Percentiles rank a stretch among this genome's conserved stretches.
Conservation (phyloP, 768 basidiomycete species). For the Macrolepiota dolichaula region DNA sequence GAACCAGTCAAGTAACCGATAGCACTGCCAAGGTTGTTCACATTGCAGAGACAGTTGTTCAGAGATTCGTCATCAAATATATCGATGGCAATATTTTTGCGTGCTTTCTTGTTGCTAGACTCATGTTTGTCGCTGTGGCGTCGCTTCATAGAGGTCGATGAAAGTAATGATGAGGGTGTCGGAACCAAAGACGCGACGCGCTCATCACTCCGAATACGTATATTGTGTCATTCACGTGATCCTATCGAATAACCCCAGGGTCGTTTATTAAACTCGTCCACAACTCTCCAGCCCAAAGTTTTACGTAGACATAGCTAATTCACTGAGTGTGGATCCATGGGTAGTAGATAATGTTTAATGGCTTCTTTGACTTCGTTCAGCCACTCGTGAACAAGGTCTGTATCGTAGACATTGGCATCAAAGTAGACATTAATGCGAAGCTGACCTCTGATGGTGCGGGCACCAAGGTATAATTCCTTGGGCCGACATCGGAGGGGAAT, state of each 20-base stretch:
- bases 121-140: background rate
- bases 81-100: slow-evolving; percentile 3
- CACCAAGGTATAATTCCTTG: slow-evolving; percentile 45
- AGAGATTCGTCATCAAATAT: slow-evolving; percentile 4
- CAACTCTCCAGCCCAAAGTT: too few relatives aligned
- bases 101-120: background rate
- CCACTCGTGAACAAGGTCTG: slow-evolving; percentile 41
- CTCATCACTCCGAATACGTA: background rate
- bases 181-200: background rate
- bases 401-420: slow-evolving; percentile 46
- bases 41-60: slow-evolving; percentile 11
- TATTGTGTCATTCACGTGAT: too few relatives aligned
- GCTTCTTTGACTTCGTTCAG: slow-evolving; percentile 37
- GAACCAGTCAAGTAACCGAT: slow-evolving; percentile 5
- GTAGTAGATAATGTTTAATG: slow-evolving; percentile 27
- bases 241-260: too few relatives aligned
- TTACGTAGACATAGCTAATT: too few relatives aligned
- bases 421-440: slow-evolving; percentile 34
- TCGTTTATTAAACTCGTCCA: too few relatives aligned
- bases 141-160: slow-evolving; percentile 7
- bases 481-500: slow-evolving; percentile 39
- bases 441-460: slow-evolving; percentile 27
- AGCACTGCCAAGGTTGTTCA: background rate
- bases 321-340: background rate
- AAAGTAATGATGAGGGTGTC: background rate